phyloP scores from a whole-genome alignment of 1,139 yeast genomes.

The Kodamaea ohmeri region DNA sequence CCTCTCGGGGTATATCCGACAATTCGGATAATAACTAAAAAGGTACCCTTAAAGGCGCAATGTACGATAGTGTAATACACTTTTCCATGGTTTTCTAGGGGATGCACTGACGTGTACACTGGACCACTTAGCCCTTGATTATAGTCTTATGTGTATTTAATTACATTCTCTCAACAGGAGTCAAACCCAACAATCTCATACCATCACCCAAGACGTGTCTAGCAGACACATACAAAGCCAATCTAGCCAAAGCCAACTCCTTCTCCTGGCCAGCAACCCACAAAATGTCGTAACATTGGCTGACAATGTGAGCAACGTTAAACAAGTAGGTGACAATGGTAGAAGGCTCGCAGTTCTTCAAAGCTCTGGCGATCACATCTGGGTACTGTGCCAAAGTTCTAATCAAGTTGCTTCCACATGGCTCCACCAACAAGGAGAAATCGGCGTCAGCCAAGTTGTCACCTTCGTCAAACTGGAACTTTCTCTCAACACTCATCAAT shows the following conservation, averaged over 20 bases:
- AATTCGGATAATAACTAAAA: too few species aligned
- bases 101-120: too few species aligned
- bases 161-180: slow-evolving; percentile 98
- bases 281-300: slow-evolving; percentile 90
- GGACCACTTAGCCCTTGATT: too few species aligned
- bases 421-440: slow-evolving; percentile 69
- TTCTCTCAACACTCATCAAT: slow-evolving; percentile 91
- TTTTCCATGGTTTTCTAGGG: too few species aligned
- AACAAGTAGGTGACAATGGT: slow-evolving; percentile 93
- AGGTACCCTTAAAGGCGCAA: too few species aligned
- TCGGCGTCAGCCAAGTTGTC: slow-evolving; percentile 55
- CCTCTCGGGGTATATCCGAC: not conserved
- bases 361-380: slow-evolving; percentile 80
- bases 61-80: too few species aligned
- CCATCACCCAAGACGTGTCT: slow-evolving; percentile 90
- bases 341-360: slow-evolving; percentile 86
- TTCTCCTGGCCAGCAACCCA: slow-evolving; percentile 98
- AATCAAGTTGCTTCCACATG: slow-evolving; percentile 68
- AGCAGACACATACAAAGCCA: slow-evolving; percentile 89
- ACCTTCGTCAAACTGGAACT: slow-evolving; percentile 53
- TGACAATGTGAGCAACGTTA: slow-evolving; percentile 88
- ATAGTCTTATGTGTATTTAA: too few species aligned
- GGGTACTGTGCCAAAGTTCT: slow-evolving; percentile 90
- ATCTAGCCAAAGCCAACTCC: slow-evolving; percentile 85
- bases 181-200: slow-evolving; percentile 84